A percentile compares a stretch with the other conserved stretches of the same genome.
Conservation (phyloP, 2,329 filamentous ascomycete species). For the Magnaporthiopsis incrustans region DNA sequence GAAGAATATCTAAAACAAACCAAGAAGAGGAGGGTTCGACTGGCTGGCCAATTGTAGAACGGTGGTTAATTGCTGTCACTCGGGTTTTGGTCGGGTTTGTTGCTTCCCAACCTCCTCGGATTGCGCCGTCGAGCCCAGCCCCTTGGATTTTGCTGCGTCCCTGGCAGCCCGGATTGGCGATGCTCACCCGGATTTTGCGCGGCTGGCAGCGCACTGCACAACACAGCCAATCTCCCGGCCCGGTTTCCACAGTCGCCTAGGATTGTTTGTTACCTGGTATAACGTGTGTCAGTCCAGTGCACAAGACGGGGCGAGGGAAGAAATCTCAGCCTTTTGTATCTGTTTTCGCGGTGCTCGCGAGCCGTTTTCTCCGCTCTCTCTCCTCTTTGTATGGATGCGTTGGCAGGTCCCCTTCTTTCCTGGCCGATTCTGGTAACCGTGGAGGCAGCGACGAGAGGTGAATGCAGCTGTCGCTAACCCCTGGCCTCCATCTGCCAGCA, state of each 20-base stretch:
- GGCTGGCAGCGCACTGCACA: not conserved
- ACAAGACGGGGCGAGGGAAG: not conserved
- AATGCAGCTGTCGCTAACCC: not conserved
- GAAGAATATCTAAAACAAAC: not conserved
- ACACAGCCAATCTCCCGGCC: not conserved
- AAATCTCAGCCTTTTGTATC: not conserved
- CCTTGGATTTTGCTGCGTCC: not conserved
- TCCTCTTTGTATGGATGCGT: not conserved
- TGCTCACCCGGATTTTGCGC: not conserved
- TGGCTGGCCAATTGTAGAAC: not conserved
- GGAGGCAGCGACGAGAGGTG: not conserved
- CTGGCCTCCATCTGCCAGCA: not conserved
- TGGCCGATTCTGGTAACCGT: not conserved
- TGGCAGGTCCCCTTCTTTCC: not conserved
- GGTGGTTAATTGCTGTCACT: not conserved
- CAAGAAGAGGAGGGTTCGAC: not conserved
- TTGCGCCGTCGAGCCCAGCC: not conserved
- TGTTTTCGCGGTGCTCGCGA: not conserved
- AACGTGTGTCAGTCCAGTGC: not conserved
- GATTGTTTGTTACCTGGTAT: not conserved
- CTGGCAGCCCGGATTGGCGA: not conserved
- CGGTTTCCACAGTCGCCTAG: not conserved
- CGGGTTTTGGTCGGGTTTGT: not conserved
- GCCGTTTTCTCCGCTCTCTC: not conserved
- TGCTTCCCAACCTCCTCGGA: conserved; percentile 1